These are phyloP conservation scores for Botryotinia convoluta DNA, from an alignment of 2,329 filamentous ascomycete species.

Conservation along the genomic window DNA sequence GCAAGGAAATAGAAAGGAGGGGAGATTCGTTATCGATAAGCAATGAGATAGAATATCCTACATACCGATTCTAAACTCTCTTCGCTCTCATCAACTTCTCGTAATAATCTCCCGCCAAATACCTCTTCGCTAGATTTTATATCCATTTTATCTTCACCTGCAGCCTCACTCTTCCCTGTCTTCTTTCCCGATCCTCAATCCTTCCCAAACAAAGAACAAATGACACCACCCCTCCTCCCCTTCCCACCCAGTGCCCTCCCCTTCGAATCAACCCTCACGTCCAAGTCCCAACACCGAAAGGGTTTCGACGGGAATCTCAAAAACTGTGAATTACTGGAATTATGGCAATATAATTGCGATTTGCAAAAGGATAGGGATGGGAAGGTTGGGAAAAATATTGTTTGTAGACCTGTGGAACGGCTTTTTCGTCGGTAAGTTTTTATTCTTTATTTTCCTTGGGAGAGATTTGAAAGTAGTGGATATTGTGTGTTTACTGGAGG, in stretches of 20 bases:
- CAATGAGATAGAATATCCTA: not conserved
- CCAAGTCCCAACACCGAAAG: slow-evolving; percentile 42
- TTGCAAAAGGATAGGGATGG: slow-evolving; percentile 48
- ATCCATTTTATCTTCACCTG: slow-evolving; percentile 19
- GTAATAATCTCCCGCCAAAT: slow-evolving; percentile 50
- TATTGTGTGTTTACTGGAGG: not conserved
- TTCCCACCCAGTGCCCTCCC: slow-evolving; percentile 54
- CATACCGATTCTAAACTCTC: slow-evolving; percentile 58
- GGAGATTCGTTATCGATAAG: slow-evolving; percentile 26
- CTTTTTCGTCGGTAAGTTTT: slow-evolving; percentile 57
- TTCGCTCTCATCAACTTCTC: slow-evolving; percentile 52
- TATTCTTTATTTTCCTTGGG: not conserved
- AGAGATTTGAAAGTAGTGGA: not conserved
- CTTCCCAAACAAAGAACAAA: slow-evolving; percentile 34
- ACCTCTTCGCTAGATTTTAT: slow-evolving; percentile 29
- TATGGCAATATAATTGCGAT: slow-evolving; percentile 43
- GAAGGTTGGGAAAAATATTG: slow-evolving; percentile 44
- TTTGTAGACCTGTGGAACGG: slow-evolving; percentile 56
- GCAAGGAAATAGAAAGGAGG: slow-evolving; percentile 8
- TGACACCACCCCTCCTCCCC: slow-evolving; percentile 57
- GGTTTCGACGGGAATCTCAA: slow-evolving; percentile 56
- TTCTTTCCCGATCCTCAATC: not conserved
- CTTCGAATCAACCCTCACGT: slow-evolving; percentile 33
- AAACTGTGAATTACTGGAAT: slow-evolving; percentile 42
- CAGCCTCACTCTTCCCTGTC: not conserved